Percentiles rank a stretch among this genome's conserved stretches.
Conservation (phyloP, 192 early-diverging fungal genomes). For the Dissophora ornata region DNA sequence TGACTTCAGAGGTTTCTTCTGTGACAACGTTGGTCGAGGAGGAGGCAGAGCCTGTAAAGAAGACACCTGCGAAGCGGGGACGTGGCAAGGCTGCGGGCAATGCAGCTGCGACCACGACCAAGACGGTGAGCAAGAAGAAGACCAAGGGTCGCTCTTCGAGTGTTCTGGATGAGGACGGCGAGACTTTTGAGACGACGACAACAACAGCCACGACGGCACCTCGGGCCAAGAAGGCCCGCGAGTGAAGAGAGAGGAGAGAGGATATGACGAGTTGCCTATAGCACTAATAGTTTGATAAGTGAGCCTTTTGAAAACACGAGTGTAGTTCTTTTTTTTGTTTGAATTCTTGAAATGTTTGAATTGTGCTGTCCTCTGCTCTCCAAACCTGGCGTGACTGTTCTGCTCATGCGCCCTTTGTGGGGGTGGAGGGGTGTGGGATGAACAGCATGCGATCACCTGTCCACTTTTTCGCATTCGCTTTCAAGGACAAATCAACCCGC, state of each 20-base stretch:
- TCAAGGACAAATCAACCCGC: too few species aligned
- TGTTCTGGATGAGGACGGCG: slow-evolving; percentile 41
- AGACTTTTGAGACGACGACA: not conserved
- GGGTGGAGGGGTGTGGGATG: not conserved
- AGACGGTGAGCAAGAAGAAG: slow-evolving; percentile 44
- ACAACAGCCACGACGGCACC: slow-evolving; percentile 7
- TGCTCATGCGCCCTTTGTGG: slow-evolving; percentile 3
- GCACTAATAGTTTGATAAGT: too few species aligned
- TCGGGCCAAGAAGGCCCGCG: slow-evolving; percentile 42
- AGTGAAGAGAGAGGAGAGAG: too few species aligned
- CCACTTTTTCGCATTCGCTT: too few species aligned
- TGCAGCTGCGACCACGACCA: slow-evolving; percentile 19
- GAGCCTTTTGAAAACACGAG: too few species aligned
- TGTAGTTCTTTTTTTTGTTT: too few species aligned
- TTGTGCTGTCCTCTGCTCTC: too few species aligned
- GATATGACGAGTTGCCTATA: too few species aligned
- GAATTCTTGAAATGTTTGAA: too few species aligned
- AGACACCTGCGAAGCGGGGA: slow-evolving; percentile 32
- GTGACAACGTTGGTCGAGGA: slow-evolving; percentile 38
- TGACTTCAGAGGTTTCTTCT: slow-evolving; percentile 39
- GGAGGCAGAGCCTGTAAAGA: slow-evolving; percentile 37
- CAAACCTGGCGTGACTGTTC: slow-evolving; percentile 1
- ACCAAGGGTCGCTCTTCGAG: slow-evolving; percentile 37
- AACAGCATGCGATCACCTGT: not conserved
- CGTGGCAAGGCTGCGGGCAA: slow-evolving; percentile 19